phyloP scores from a whole-genome alignment of 768 basidiomycete genomes.

The Suillus spraguei region DNA sequence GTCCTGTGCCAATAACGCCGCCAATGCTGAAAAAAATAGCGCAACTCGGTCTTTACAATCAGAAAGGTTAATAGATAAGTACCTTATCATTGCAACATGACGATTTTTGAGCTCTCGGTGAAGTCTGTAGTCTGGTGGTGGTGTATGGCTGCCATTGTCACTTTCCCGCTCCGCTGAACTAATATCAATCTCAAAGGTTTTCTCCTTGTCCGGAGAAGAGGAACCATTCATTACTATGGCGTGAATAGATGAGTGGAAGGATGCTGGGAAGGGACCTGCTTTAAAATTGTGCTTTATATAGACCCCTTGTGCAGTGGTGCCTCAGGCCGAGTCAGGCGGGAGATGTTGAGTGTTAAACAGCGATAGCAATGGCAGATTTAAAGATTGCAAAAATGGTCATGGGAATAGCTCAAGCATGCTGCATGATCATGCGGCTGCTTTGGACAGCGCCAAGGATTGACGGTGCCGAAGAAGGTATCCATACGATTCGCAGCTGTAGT shows the following conservation, averaged over 20 bases:
- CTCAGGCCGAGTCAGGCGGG: no score
- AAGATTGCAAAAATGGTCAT: neutral
- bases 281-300: conserved; percentile 36
- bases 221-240: neutral
- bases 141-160: neutral
- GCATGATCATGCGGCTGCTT: neutral
- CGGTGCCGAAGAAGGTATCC: neutral
- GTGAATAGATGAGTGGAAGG: neutral
- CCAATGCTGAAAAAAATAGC: conserved; percentile 23
- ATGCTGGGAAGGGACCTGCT: neutral
- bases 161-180: neutral
- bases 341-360: neutral
- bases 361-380: neutral
- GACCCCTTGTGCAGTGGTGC: conserved; percentile 20
- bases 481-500: neutral
- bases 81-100: conserved; percentile 41
- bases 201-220: neutral
- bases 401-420: conserved; percentile 1
- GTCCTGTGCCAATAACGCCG: conserved; percentile 45
- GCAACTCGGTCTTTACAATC: neutral
- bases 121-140: conserved; percentile 9
- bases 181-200: neutral
- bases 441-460: neutral
- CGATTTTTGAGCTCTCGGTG: conserved; percentile 35
- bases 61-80: neutral